phyloP scores from a whole-genome alignment of 2,329 filamentous ascomycete genomes.

The Botrytis fabae region DNA sequence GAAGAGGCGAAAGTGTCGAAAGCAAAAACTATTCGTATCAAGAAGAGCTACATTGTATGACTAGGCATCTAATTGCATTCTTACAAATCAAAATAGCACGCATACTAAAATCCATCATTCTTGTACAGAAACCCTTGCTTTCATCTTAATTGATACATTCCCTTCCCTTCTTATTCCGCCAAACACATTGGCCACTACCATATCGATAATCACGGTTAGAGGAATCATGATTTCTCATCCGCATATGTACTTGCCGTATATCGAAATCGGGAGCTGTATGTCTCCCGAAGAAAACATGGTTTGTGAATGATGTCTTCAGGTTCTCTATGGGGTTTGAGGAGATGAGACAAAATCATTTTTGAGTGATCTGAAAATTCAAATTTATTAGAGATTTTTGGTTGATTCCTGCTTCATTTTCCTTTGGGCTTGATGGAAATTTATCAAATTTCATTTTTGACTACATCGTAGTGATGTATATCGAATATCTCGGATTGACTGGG shows the following conservation, averaged over 20 bases:
- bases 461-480: not conserved
- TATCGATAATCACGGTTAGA: not conserved
- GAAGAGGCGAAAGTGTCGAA: not conserved
- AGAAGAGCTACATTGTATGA: not conserved
- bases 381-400: not conserved
- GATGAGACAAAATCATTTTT: not conserved
- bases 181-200: not conserved
- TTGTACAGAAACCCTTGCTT: not conserved
- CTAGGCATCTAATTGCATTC: not conserved
- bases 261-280: not conserved
- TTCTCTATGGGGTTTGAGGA: not conserved
- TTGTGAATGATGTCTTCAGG: not conserved
- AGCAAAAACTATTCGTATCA: not conserved
- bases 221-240: not conserved
- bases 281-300: not conserved
- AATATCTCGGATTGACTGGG: not conserved
- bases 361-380: too few species aligned
- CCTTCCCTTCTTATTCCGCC: not conserved
- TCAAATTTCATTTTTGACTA: not conserved
- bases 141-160: not conserved
- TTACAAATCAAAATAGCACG: not conserved
- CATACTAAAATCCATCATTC: not conserved
- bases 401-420: not conserved
- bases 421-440: not conserved
- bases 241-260: not conserved